These are phyloP conservation scores for Chlorella sorokiniana DNA, from an alignment of 139 green algal species.

Conservation along the genomic window DNA sequence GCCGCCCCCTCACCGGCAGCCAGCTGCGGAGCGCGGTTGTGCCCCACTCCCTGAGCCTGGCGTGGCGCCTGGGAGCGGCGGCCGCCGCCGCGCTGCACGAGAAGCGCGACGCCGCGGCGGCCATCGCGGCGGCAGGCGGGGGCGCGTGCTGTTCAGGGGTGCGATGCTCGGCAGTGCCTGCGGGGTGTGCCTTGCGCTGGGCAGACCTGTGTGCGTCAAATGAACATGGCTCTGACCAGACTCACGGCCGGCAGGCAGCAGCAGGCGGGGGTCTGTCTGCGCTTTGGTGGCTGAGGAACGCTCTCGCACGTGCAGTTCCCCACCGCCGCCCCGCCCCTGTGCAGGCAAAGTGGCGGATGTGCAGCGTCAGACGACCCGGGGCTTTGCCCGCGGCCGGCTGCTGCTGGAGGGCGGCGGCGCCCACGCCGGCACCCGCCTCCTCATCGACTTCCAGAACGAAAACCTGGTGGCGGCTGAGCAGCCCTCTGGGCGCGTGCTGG, in stretches of 20 bases:
- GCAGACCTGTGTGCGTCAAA: too few relatives aligned
- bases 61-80: conserved; percentile 41
- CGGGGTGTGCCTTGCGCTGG: too few relatives aligned
- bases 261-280: too few relatives aligned
- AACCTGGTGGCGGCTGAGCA: conserved; percentile 39
- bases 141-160: conserved; percentile 38
- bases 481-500: not conserved
- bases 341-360: conserved; percentile 48
- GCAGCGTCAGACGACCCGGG: conserved; percentile 30
- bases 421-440: not conserved
- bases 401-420: not conserved
- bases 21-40: conserved; percentile 38
- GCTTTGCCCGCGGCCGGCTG: conserved; percentile 39
- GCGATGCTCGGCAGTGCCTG: too few relatives aligned
- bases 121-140: conserved; percentile 34
- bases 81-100: conserved; percentile 11
- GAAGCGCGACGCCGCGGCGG: conserved; percentile 44
- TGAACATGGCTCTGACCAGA: too few relatives aligned
- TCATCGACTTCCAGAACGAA: conserved; percentile 44
- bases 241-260: too few relatives aligned
- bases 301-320: not conserved
- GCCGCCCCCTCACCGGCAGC: conserved; percentile 37
- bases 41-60: conserved; percentile 43
- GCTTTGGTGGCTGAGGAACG: too few relatives aligned
- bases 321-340: not conserved